Base-by-base conservation (phyloP, 805 yeast species). In the Ogataea pini region DNA sequence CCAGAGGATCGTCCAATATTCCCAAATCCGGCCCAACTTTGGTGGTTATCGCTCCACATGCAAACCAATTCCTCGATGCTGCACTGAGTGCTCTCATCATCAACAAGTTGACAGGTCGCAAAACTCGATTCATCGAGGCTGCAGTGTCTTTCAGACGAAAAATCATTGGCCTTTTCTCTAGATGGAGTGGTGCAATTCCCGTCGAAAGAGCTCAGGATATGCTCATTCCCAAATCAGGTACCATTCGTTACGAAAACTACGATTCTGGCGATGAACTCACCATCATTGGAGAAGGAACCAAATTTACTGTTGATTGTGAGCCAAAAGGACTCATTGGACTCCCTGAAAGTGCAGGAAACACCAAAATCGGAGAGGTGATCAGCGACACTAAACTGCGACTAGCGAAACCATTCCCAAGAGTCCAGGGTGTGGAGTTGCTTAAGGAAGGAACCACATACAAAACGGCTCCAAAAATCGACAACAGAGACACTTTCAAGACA, bases 1-100 rank as follows among this genome's bases (percentile, higher is more conserved):
- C 94, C 3, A 77, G 98, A 50, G 97, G 97, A 1, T 89, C 96
- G 1, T 89, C 81, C 69, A 78, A 79, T 47, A 58, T 80, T 28
- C 85, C 86, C 0, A 73, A 77, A 25, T 67, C 76, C 8, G 97
- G 97, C 0, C 92, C 98, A 0, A 84, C 90, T 7, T 85, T 92
- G 46, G 85, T 94, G 53, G 98, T 94, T 29, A 95, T 94, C 9
- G 99, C 97, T 2, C 98, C 98, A 1, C 99, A 92, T 71, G 96
- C 96, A n/a, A 89, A 89, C 62, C 96, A 89, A 60, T 87, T 86
- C 53, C 82, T 86, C 29, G 85, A 79, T 57, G 72, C 71, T 4
- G 80, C 90, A 20, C 74, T 94, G 42, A 72, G 89, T 27, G 82
- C 88, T 78, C 80, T 85, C 39, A 88, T 85, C 56, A 88, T 88